A percentile compares a stretch with the other conserved stretches of the same genome.
These are phyloP conservation scores for Pelargonium nanum DNA, from an alignment of 345 rosid species.

Conservation along the genomic window DNA sequence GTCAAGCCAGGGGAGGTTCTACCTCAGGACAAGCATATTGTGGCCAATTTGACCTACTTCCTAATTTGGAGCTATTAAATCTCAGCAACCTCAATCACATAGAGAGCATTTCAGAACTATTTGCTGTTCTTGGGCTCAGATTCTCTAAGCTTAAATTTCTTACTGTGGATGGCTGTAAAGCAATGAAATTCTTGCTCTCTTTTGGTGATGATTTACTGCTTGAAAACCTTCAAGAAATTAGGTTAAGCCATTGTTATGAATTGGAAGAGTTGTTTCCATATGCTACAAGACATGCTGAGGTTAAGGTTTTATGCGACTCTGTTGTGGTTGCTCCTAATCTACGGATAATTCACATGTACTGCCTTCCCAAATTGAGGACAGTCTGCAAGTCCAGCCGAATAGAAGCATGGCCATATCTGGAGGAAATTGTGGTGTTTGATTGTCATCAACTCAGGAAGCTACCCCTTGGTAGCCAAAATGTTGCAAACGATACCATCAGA, in stretches of 20 bases:
- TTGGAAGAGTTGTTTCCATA: neutral
- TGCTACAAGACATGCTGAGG: no score
- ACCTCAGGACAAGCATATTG: neutral
- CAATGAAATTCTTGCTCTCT: neutral
- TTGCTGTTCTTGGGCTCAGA: neutral
- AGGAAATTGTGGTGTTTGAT: neutral
- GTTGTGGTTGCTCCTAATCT: neutral
- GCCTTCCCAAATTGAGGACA: neutral
- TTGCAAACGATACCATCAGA: neutral
- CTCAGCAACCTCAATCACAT: neutral
- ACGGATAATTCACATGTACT: neutral
- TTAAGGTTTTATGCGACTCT: neutral
- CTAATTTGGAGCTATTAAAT: neutral
- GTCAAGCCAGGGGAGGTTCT: neutral
- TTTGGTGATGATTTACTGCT: neutral
- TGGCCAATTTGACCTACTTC: neutral
- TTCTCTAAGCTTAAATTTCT: neutral
- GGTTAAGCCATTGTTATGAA: neutral
- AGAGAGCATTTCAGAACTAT: neutral
- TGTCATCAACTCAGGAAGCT: neutral
- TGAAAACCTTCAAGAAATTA: neutral
- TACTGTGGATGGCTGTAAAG: neutral
- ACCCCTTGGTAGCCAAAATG: neutral
- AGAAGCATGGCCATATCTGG: neutral
- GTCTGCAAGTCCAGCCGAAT: neutral